Percentiles rank a stretch among this genome's conserved stretches.
Conservation (phyloP, 345 rosid species). For the Syzygium jambos region DNA sequence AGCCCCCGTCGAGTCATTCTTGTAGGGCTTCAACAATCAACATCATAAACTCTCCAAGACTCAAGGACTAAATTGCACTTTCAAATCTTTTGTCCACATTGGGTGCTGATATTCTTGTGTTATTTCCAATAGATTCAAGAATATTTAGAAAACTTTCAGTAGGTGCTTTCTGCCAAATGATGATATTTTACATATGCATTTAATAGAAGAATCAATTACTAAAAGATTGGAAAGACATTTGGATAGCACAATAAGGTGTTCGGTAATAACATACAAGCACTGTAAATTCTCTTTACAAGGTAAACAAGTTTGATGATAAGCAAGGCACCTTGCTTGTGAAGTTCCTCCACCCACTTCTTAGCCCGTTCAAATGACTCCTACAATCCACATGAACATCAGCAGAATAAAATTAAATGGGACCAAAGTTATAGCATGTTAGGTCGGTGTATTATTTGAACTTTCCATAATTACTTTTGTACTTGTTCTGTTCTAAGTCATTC, state of each 20-base stretch:
- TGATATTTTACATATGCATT: neutral
- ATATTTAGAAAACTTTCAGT: neutral
- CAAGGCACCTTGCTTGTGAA: constrained; percentile 45
- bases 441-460: neutral
- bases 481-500: neutral
- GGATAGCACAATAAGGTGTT: neutral
- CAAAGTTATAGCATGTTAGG: neutral
- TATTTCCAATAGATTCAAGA: neutral
- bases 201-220: neutral
- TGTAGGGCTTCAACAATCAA: neutral
- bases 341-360: constrained; percentile 59
- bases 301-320: neutral
- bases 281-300: neutral
- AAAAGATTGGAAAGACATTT: neutral
- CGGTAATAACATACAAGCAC: neutral
- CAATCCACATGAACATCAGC: neutral
- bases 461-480: neutral
- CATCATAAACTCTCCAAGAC: neutral
- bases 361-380: constrained; percentile 53
- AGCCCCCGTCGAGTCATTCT: neutral
- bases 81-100: neutral
- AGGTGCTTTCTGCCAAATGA: neutral
- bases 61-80: neutral
- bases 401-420: neutral
- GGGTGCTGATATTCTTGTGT: neutral